Percentiles rank a stretch among this genome's conserved stretches.
Evolutionary conservation across 306 rosid species (phyloP).

Genomic region (Vicia villosa): DNA sequence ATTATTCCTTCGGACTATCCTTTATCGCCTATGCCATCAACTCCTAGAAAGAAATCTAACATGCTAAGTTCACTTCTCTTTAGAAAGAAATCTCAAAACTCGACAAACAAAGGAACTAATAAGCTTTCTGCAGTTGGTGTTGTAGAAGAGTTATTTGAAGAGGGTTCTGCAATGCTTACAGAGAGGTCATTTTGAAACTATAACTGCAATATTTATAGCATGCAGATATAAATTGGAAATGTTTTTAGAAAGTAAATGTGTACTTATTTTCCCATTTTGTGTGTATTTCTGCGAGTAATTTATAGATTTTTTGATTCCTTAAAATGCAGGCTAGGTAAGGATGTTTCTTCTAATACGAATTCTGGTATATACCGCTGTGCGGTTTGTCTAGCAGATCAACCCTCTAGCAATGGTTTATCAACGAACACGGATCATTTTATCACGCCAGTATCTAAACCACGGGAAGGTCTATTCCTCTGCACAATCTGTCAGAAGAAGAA

Average conservation of each 20-base stretch:
- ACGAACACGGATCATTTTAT: conserved; percentile 76
- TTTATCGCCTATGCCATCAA: conserved; percentile 58
- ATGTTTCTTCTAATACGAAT: conserved; percentile 58
- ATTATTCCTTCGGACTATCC: conserved; percentile 83
- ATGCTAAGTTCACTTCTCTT: conserved; percentile 67
- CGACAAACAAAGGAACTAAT: conserved; percentile 61
- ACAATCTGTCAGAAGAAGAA: conserved; percentile 76
- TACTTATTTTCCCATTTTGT: background rate
- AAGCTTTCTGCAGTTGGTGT: conserved; percentile 91
- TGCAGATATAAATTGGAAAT: conserved; percentile 27
- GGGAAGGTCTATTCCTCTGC: conserved; percentile 96
- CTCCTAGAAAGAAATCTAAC: conserved; percentile 73
- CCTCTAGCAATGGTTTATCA: conserved; percentile 67
- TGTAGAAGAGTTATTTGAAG: conserved; percentile 98
- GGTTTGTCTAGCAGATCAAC: conserved; percentile 92
- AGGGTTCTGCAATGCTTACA: conserved; percentile 97
- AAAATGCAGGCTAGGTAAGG: conserved; percentile 86
- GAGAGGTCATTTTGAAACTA: conserved; percentile 63
- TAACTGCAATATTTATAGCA: conserved; percentile 15
- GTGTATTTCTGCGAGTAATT: background rate
- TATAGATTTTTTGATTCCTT: conserved; percentile 5
- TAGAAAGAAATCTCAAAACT: conserved; percentile 72
- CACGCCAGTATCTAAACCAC: conserved; percentile 73
- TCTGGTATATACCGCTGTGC: conserved; percentile 90
- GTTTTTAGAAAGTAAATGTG: background rate